Base-by-base conservation (phyloP, 257 asterid species). In the Leonotis leonurus region DNA sequence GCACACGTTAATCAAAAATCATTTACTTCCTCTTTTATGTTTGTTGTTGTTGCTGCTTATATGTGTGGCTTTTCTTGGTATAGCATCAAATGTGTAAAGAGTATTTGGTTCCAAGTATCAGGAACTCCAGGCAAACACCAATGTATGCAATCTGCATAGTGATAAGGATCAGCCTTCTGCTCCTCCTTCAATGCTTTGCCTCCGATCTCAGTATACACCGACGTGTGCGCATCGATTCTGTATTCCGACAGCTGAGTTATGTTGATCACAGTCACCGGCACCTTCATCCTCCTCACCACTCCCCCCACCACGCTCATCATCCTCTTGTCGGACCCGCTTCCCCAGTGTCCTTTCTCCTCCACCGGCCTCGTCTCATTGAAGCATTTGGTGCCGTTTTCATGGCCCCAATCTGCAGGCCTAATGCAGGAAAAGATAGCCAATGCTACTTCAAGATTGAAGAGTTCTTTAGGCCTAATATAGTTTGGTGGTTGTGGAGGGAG, bases 71-170 rank as follows among this genome's bases (percentile, higher is more conserved):
- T 36, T 35, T 17, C 25, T 52, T 50, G 35, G 21, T 41, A 60
- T 77, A 83, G 77, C 80, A 83, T 74, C 74, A 88, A 78, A 75
- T 83, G 85, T 14, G 95, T 84, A 16, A 64, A 81, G 61, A 90
- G 70, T 44, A 90, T 80, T 57, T 76, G 88, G 74, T 90, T 90
- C 94, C 95, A 90, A 0, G 95, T 82, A 68, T 90, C 98, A 8
- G 96, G 98, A 70, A 88, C 83, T 48, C 96, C 95, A 0, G 98
- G 96, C 77, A 90, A 61, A 64, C 96, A 90, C 95, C 95, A 90
- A 51, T 90, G 96, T 74, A 90, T 78, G 68, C 98, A 90, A 70
- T 90, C 98, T 17, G 96, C 94, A 72, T 48, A 72, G 36, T 80
- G 84, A 37, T 76, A 39, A 0, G 95, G 98, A 68, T 88, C 90